Percentiles rank a stretch among this genome's conserved stretches.
Evolutionary conservation across 208 protist species (phyloP).

Genomic region (Pavlovales sp.): DNA sequence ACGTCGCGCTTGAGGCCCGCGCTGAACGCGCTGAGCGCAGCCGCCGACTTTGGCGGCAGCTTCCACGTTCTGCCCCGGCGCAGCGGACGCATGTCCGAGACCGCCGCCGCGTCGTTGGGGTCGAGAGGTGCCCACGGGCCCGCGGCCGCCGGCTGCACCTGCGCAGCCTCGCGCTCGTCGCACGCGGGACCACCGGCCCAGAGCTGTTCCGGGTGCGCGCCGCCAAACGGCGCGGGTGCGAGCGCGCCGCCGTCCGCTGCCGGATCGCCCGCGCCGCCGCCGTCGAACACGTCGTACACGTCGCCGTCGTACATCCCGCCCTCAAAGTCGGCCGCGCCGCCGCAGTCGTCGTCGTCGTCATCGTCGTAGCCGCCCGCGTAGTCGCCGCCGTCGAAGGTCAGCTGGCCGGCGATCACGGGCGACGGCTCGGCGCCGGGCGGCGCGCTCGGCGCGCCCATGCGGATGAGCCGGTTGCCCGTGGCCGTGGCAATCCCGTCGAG

Average conservation of each 20-base stretch:
- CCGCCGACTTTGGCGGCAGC: neutral
- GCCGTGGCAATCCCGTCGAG: neutral
- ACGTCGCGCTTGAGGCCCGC: neutral
- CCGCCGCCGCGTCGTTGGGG: neutral
- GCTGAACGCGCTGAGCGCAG: neutral
- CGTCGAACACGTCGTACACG: neutral
- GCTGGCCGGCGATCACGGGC: neutral
- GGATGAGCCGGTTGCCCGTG: neutral
- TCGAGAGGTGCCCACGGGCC: slow-evolving; percentile 42
- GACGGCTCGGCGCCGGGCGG: neutral
- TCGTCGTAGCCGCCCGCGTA: slow-evolving; percentile 6
- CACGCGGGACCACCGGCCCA: too few relatives aligned
- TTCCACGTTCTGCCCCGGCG: neutral
- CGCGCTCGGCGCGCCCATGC: neutral
- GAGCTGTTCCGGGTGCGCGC: too few relatives aligned
- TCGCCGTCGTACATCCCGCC: slow-evolving; percentile 5
- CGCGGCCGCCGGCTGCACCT: neutral
- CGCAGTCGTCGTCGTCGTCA: neutral
- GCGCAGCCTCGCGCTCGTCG: neutral
- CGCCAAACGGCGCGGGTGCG: neutral
- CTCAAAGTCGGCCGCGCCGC: neutral
- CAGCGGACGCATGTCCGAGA: neutral
- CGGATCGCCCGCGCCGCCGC: neutral
- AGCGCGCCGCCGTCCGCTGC: neutral
- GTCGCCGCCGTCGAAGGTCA: neutral